Percentiles rank a stretch among this genome's conserved stretches.
Evolutionary conservation across 2,329 filamentous ascomycete species (phyloP).

Genomic region (Thielaviopsis punctulata): DNA sequence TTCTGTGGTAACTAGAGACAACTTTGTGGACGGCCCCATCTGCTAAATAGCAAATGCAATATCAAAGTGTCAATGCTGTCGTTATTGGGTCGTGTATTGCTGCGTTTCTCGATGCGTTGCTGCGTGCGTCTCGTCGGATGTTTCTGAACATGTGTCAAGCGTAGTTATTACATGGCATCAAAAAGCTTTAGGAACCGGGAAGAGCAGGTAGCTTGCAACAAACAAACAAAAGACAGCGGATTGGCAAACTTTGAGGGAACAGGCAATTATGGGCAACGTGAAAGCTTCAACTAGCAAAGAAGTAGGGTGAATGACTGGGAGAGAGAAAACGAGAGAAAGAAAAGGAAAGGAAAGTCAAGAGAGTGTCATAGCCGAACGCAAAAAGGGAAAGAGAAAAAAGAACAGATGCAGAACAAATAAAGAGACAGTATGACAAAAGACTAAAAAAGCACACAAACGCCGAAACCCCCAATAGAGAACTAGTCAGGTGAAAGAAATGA

Average conservation of each 20-base stretch:
- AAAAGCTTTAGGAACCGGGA: background rate
- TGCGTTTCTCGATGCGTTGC: background rate
- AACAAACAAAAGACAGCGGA: too few species aligned
- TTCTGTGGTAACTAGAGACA: background rate
- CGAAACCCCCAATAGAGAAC: constrained; percentile 7
- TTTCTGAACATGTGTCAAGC: background rate
- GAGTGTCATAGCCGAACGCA: background rate
- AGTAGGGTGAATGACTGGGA: background rate
- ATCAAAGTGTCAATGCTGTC: background rate
- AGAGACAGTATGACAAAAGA: constrained; percentile 4
- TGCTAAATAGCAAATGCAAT: background rate
- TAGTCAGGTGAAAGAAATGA: background rate
- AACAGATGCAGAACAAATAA: constrained; percentile 2
- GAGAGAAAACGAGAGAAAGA: background rate
- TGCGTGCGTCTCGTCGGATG: background rate
- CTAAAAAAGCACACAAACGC: constrained; percentile 11
- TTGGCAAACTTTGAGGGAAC: background rate
- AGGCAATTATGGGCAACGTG: background rate
- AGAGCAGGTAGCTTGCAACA: background rate
- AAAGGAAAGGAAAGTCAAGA: background rate
- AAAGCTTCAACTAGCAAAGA: background rate
- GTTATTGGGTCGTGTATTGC: background rate
- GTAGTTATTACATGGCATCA: background rate
- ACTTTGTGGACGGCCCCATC: too few species aligned
- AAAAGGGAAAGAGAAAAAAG: background rate